Evolutionary conservation across 176 grass and related monocot species (phyloP).

Genomic region (Ananas comosus): DNA sequence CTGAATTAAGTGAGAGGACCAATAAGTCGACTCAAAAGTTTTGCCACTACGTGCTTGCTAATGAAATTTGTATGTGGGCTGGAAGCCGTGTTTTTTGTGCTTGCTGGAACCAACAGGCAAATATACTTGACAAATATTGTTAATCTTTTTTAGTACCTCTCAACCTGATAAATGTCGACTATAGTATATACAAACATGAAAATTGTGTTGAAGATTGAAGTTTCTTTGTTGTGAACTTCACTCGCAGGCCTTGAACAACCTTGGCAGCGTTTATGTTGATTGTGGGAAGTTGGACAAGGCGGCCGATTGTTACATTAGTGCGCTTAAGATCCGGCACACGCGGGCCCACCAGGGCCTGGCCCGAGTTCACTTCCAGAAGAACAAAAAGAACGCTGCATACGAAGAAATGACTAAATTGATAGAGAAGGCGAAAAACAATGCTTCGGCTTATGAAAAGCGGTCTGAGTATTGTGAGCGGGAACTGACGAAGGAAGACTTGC

Average conservation of each 20-base stretch:
- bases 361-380: conserved; percentile 73
- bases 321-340: conserved; percentile 85
- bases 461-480: conserved; percentile 80
- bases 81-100: too few relatives aligned
- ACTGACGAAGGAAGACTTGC: conserved; percentile 72
- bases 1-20: too few relatives aligned
- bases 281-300: conserved; percentile 74
- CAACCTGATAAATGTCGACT: too few relatives aligned
- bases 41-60: too few relatives aligned
- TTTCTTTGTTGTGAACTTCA: not conserved
- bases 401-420: conserved; percentile 91
- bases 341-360: conserved; percentile 93
- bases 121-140: too few relatives aligned
- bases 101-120: too few relatives aligned
- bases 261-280: conserved; percentile 94
- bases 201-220: not conserved
- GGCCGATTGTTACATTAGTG: conserved; percentile 88
- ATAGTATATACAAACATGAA: too few relatives aligned
- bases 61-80: too few relatives aligned
- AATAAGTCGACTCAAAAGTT: too few relatives aligned
- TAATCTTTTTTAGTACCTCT: too few relatives aligned
- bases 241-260: conserved; percentile 84
- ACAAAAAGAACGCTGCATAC: conserved; percentile 66
- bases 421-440: conserved; percentile 75
- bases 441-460: conserved; percentile 90